Percentiles rank a stretch among this genome's conserved stretches.
phyloP scores from a whole-genome alignment of 2,329 filamentous ascomycete genomes.

The Beauveria varroae region DNA sequence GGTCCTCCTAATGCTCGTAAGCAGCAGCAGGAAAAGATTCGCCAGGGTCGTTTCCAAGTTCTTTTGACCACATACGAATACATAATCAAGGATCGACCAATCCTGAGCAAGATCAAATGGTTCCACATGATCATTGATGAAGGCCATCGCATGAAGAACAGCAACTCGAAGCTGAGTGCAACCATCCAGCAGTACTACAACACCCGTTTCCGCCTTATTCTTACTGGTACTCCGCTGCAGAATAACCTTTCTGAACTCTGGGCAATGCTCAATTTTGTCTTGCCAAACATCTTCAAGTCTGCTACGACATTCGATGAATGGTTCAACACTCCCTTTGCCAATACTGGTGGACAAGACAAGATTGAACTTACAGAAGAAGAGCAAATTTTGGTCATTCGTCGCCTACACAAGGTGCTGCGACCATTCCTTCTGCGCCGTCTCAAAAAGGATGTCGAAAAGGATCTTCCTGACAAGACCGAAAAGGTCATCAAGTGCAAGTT shows the following conservation, averaged over 20 bases:
- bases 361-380: conserved; percentile 99
- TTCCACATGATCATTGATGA: conserved; percentile 99
- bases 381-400: conserved; percentile 93
- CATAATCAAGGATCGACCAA: conserved; percentile 95
- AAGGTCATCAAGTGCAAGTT: conserved; percentile 99
- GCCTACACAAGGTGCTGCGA: conserved; percentile 93
- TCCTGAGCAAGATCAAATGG: conserved; percentile 98
- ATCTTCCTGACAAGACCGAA: conserved; percentile 96
- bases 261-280: conserved; percentile 96
- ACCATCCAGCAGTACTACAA: conserved; percentile 94
- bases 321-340: conserved; percentile 99
- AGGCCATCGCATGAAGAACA: conserved; percentile 99
- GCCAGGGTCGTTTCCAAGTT: conserved; percentile 92
- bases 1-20: conserved; percentile 84
- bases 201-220: conserved; percentile 89
- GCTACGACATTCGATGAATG: conserved; percentile 98
- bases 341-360: conserved; percentile 95
- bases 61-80: conserved; percentile 97
- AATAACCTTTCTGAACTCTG: conserved; percentile 95
- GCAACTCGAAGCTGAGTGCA: conserved; percentile 88
- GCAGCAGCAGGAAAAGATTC: conserved; percentile 85
- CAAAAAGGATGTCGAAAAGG: conserved; percentile 99
- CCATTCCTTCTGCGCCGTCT: conserved; percentile 96
- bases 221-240: conserved; percentile 93
- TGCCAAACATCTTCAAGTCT: conserved; percentile 98